A percentile compares a stretch with the other conserved stretches of the same genome.
Evolutionary conservation across 1,139 yeast genomes (phyloP).

Genomic region (Geotrichum australiense): DNA sequence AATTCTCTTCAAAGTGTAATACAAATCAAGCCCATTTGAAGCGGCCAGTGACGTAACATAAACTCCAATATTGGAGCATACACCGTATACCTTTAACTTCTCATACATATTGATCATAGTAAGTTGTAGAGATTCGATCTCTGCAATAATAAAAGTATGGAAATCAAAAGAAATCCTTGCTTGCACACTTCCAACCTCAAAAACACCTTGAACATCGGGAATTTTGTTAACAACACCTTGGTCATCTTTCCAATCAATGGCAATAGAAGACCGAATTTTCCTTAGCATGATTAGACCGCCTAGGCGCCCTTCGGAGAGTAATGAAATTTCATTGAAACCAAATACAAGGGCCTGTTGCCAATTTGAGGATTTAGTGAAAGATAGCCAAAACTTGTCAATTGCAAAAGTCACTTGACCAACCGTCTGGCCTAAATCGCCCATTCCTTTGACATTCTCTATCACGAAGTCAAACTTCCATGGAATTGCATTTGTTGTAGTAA

Average conservation of each 20-base stretch:
- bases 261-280: slow-evolving; percentile 52
- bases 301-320: slow-evolving; percentile 66
- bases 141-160: slow-evolving; percentile 69
- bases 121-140: slow-evolving; percentile 44
- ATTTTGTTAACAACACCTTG: slow-evolving; percentile 31
- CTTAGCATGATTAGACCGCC: slow-evolving; percentile 57
- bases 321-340: slow-evolving; percentile 49
- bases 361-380: slow-evolving; percentile 57
- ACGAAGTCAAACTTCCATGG: slow-evolving; percentile 70
- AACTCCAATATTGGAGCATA: slow-evolving; percentile 50
- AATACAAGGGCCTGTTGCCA: slow-evolving; percentile 68
- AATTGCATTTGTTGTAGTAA: slow-evolving; percentile 55
- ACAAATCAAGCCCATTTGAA: slow-evolving; percentile 71
- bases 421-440: slow-evolving; percentile 76
- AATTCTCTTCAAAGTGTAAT: slow-evolving; percentile 63
- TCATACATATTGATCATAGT: slow-evolving; percentile 66
- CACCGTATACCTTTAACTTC: slow-evolving; percentile 49
- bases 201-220: slow-evolving; percentile 62
- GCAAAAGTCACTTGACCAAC: slow-evolving; percentile 57
- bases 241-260: slow-evolving; percentile 53
- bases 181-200: slow-evolving; percentile 51
- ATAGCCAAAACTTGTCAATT: slow-evolving; percentile 59
- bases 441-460: slow-evolving; percentile 46
- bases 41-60: slow-evolving; percentile 80
- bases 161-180: slow-evolving; percentile 70